These are phyloP conservation scores for Pichia heedii DNA, from an alignment of 805 yeast species.

Conservation along the genomic window DNA sequence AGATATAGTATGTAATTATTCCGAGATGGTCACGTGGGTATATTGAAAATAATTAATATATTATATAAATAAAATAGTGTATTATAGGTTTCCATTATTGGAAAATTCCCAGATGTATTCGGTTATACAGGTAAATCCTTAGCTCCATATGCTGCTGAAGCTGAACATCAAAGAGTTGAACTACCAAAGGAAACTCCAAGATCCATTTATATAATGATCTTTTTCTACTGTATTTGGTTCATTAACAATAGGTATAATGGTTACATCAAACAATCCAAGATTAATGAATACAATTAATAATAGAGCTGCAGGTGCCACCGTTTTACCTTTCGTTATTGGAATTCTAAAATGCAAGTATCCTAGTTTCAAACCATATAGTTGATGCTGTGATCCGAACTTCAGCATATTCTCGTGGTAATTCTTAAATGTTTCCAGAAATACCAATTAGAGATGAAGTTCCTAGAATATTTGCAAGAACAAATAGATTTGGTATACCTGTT, in stretches of 20 bases:
- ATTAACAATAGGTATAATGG: slow-evolving; percentile 52
- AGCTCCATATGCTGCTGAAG: slow-evolving; percentile 49
- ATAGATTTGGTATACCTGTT: slow-evolving; percentile 49
- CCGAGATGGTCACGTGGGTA: too few relatives aligned
- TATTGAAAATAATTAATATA: too few relatives aligned
- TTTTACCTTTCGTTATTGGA: slow-evolving; percentile 60
- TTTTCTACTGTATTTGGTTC: slow-evolving; percentile 52
- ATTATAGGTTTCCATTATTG: slow-evolving; percentile 62
- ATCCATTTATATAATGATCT: slow-evolving; percentile 52
- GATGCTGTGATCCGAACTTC: slow-evolving; percentile 55
- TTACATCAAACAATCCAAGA: slow-evolving; percentile 40
- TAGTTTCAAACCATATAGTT: slow-evolving; percentile 49
- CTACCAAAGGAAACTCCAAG: slow-evolving; percentile 55
- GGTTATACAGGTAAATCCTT: slow-evolving; percentile 56
- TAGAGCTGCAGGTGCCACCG: slow-evolving; percentile 45
- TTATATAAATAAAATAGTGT: too few relatives aligned
- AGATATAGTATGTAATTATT: slow-evolving; percentile 57
- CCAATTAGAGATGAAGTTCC: slow-evolving; percentile 35
- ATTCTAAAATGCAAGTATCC: slow-evolving; percentile 52
- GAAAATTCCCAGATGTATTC: slow-evolving; percentile 40
- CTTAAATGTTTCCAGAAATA: slow-evolving; percentile 34
- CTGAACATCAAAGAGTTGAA: slow-evolving; percentile 47
- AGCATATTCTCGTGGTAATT: slow-evolving; percentile 44
- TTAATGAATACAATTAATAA: slow-evolving; percentile 36
- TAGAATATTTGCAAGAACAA: slow-evolving; percentile 26